A percentile compares a stretch with the other conserved stretches of the same genome.
These are phyloP conservation scores for Solanum medicagineum DNA, from an alignment of 257 asterid species.

Conservation along the genomic window DNA sequence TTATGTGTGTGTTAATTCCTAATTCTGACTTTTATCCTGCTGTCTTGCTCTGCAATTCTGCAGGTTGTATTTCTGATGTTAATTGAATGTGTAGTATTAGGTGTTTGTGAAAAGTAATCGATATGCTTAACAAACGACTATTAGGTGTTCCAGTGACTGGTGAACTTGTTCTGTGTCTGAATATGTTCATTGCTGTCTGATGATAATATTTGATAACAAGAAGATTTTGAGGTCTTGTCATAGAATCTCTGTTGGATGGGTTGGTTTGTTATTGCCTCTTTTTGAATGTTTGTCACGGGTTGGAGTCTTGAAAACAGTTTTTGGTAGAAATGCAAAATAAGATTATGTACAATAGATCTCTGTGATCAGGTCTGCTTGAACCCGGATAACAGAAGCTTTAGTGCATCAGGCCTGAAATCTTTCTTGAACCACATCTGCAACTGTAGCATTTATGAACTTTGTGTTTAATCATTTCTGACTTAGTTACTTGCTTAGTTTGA, in stretches of 20 bases:
- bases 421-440: neutral
- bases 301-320: no score
- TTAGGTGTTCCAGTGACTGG: neutral
- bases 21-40: slow-evolving; percentile 54
- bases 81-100: slow-evolving; percentile 63
- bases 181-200: neutral
- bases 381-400: no score
- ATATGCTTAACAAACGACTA: slow-evolving; percentile 1
- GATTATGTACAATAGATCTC: no score
- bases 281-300: neutral
- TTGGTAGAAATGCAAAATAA: no score
- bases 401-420: neutral
- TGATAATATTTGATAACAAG: neutral
- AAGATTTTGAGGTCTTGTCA: neutral
- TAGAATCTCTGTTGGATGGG: neutral
- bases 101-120: slow-evolving; percentile 70
- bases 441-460: neutral
- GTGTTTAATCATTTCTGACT: neutral
- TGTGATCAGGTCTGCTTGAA: no score
- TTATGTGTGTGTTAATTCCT: slow-evolving; percentile 80
- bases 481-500: no score
- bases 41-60: slow-evolving; percentile 17
- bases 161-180: neutral
- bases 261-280: neutral
- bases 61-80: slow-evolving; percentile 79